Percentiles rank a stretch among this genome's conserved stretches.
These are phyloP conservation scores for Zea mays DNA, from an alignment of 176 grass and related monocot genomes.

Conservation along the genomic window Zm-B73-REFERENCE-NAM-5.0 NC_050097.1:239952001-239952500, in stretches of 20 bases:
- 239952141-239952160: not conserved
- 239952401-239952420: slow-evolving; percentile 12
- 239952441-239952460: slow-evolving; percentile 10
- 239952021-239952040: slow-evolving; percentile 68
- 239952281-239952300: not conserved
- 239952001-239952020: slow-evolving; percentile 88
- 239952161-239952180: not conserved
- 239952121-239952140: not conserved
- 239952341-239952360: not conserved
- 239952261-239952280: not conserved
- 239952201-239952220: not conserved
- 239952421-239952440: not conserved
- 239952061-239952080: slow-evolving; percentile 22
- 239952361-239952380: too few relatives aligned
- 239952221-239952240: not conserved
- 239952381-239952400: too few relatives aligned
- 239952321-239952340: too few relatives aligned
- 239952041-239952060: slow-evolving; percentile 20
- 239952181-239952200: not conserved
- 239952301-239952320: not conserved
- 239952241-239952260: not conserved
- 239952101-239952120: not conserved
- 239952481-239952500: not conserved
- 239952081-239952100: not conserved
- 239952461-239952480: not conserved